Conservation (phyloP, 768 basidiomycete species). For the Mycena vitilis region DNA sequence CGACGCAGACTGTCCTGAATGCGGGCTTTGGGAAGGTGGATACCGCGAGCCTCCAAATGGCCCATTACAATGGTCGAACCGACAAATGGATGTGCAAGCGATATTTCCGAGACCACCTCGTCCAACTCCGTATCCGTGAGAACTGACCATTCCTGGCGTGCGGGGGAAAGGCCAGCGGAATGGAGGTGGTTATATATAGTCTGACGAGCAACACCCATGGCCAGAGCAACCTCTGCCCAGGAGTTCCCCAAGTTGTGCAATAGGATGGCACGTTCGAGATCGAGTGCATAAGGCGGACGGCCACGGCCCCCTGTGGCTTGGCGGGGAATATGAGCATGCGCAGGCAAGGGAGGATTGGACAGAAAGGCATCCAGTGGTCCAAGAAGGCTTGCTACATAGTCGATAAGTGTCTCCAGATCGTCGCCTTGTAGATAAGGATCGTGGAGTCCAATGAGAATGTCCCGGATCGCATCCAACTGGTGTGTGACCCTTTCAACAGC, state of each 20-base stretch:
- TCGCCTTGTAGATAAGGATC: too few relatives aligned
- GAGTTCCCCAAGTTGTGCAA: slow-evolving; percentile 11
- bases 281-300: neutral
- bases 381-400: too few relatives aligned
- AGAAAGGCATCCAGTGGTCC: too few relatives aligned
- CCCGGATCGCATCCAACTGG: too few relatives aligned
- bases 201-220: neutral
- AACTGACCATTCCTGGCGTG: neutral
- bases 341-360: too few relatives aligned
- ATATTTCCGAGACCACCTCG: slow-evolving; percentile 11
- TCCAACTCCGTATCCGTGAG: slow-evolving; percentile 6
- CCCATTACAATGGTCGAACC: slow-evolving; percentile 1
- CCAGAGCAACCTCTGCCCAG: neutral
- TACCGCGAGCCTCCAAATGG: neutral
- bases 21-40: neutral
- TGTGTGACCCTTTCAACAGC: too few relatives aligned
- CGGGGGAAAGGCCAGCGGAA: neutral
- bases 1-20: slow-evolving; percentile 15
- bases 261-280: neutral
- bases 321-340: neutral
- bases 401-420: too few relatives aligned
- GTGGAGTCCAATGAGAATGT: too few relatives aligned
- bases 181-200: too few relatives aligned
- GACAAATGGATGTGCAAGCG: slow-evolving; percentile 3
- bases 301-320: neutral